Conservation (phyloP, 352 stramenopile species). For the Phytophthora brassicae region DNA sequence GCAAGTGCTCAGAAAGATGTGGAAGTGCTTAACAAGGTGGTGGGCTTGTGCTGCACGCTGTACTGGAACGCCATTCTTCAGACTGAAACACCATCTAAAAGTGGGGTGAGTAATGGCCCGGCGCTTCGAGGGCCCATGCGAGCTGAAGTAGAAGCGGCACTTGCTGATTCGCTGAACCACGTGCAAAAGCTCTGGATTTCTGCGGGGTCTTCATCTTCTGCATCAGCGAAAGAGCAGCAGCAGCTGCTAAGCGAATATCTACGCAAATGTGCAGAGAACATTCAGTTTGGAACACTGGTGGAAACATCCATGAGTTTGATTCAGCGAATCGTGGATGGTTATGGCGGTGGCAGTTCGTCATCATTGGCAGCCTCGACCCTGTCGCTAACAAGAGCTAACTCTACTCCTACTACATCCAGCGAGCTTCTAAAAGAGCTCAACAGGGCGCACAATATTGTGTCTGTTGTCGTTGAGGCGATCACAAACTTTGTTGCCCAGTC, state of each 20-base stretch:
- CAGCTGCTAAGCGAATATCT: constrained; percentile 75
- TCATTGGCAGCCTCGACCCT: constrained; percentile 46
- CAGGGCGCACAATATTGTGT: constrained; percentile 56
- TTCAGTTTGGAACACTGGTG: constrained; percentile 51
- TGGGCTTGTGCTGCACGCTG: constrained; percentile 69
- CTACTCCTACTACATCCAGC: constrained; percentile 37
- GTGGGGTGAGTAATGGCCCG: constrained; percentile 1
- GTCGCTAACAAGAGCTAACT: constrained; percentile 39
- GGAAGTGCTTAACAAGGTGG: constrained; percentile 74
- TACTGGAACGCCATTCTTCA: constrained; percentile 76
- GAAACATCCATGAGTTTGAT: constrained; percentile 83
- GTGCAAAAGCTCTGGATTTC: constrained; percentile 67
- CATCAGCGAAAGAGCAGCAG: constrained; percentile 70
- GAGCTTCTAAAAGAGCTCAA: constrained; percentile 75
- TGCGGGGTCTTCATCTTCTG: constrained; percentile 42
- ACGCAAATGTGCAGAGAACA: constrained; percentile 71
- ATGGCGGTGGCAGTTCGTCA: constrained; percentile 32
- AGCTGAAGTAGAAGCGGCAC: constrained; percentile 53
- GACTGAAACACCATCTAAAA: constrained; percentile 24
- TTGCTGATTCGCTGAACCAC: constrained; percentile 73
- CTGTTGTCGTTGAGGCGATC: constrained; percentile 60
- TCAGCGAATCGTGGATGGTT: constrained; percentile 62
- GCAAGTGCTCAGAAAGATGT: constrained; percentile 62
- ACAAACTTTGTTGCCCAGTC: constrained; percentile 41
- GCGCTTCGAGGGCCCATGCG: constrained; percentile 39